Evolutionary conservation across 2,329 filamentous ascomycete species (phyloP).

Genomic region (Hypoxylon sp.): DNA sequence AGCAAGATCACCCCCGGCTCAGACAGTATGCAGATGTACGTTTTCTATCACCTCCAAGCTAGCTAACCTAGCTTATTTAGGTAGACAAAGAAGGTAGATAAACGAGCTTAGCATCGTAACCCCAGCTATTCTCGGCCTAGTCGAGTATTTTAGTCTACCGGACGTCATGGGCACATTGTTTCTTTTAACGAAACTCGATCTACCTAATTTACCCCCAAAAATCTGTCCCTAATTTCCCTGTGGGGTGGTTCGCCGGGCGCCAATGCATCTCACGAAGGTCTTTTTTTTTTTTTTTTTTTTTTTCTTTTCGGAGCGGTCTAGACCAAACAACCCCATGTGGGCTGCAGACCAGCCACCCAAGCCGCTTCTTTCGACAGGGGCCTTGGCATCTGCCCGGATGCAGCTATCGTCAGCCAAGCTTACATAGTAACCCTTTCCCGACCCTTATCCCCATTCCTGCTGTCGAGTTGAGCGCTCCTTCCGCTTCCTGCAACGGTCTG

Average conservation of each 20-base stretch:
- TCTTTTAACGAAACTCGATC: background rate
- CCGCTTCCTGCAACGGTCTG: slow-evolving; percentile 33
- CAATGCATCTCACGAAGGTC: slow-evolving; percentile 38
- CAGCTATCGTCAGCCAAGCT: slow-evolving; percentile 39
- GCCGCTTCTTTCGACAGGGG: slow-evolving; percentile 13
- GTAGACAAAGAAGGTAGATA: slow-evolving; percentile 22
- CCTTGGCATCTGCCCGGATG: slow-evolving; percentile 22
- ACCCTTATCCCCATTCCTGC: slow-evolving; percentile 5
- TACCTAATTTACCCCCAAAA: slow-evolving; percentile 32
- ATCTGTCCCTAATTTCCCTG: slow-evolving; percentile 26
- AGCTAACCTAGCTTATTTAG: slow-evolving; percentile 11
- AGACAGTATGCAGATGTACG: slow-evolving; percentile 31
- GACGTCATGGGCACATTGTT: slow-evolving; percentile 16
- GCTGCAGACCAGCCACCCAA: slow-evolving; percentile 33
- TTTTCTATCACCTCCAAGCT: slow-evolving; percentile 18
- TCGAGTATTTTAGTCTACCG: slow-evolving; percentile 12
- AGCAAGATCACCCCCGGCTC: slow-evolving; percentile 12
- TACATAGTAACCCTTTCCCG: slow-evolving; percentile 18
- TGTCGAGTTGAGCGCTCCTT: slow-evolving; percentile 15
- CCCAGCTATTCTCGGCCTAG: slow-evolving; percentile 27
- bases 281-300: background rate
- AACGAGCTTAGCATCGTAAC: slow-evolving; percentile 11
- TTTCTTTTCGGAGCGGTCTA: slow-evolving; percentile 37
- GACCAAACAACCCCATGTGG: slow-evolving; percentile 33
- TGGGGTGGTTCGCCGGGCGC: slow-evolving; percentile 29